Conservation (phyloP, 2,329 filamentous ascomycete species). For the Aspergillus tamarii region DNA sequence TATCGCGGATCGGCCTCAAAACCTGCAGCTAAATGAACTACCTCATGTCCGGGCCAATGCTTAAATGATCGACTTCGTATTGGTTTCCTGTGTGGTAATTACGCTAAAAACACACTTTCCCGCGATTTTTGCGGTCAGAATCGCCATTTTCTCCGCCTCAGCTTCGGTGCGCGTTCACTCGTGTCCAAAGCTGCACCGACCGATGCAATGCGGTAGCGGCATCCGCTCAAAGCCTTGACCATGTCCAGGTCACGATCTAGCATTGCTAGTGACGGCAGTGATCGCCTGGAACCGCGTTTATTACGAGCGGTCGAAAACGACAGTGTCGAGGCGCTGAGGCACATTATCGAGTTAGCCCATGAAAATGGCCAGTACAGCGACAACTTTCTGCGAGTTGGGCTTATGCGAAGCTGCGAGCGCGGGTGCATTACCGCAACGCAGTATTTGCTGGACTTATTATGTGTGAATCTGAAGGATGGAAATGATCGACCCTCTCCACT, state of each 20-base stretch:
- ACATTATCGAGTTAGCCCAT: conserved; percentile 36
- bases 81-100: conserved; percentile 4
- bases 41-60: conserved; percentile 4
- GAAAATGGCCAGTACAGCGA: conserved; percentile 41
- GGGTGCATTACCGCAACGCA: conserved; percentile 35
- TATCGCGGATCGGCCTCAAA: background rate
- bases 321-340: conserved; percentile 35
- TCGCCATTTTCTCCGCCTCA: conserved; percentile 8
- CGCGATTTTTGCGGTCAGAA: conserved; percentile 8
- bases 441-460: conserved; percentile 38
- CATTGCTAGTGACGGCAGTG: conserved; percentile 39
- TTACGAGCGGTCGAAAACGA: conserved; percentile 45
- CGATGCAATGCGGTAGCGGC: conserved; percentile 11
- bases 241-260: conserved; percentile 37
- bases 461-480: conserved; percentile 41
- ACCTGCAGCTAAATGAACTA: conserved; percentile 7
- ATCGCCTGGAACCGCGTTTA: conserved; percentile 47
- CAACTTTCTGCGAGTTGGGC: conserved; percentile 42
- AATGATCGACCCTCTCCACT: conserved; percentile 37
- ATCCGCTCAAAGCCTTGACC: background rate
- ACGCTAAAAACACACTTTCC: conserved; percentile 17
- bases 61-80: conserved; percentile 17
- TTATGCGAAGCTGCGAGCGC: conserved; percentile 46
- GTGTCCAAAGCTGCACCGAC: background rate
- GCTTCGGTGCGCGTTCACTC: conserved; percentile 20